Conservation (phyloP, 1,284 basidiomycete species). For the Megacollybia platyphylla region DNA sequence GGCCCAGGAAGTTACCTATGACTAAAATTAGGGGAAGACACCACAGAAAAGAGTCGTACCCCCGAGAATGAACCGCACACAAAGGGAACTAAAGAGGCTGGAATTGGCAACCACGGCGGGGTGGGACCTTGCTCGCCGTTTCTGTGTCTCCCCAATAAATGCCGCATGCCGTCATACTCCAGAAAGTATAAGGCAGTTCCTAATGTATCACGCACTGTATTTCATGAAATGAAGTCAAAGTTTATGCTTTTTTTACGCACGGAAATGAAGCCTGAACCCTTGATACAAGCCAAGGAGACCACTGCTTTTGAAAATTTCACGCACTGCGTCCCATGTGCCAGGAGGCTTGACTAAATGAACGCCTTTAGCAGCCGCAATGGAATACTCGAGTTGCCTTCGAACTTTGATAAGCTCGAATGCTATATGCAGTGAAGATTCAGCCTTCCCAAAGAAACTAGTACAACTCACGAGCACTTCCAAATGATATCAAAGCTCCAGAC, state of each 20-base stretch:
- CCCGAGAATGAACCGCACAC: constrained; percentile 76
- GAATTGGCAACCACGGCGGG: constrained; percentile 70
- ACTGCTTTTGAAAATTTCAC: constrained; percentile 51
- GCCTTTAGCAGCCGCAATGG: constrained; percentile 76
- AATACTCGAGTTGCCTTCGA: constrained; percentile 86
- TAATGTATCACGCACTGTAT: constrained; percentile 61
- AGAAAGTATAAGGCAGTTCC: constrained; percentile 82
- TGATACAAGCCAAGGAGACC: constrained; percentile 71
- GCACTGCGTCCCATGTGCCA: constrained; percentile 59
- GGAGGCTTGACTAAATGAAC: constrained; percentile 55
- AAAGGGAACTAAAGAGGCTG: constrained; percentile 68
- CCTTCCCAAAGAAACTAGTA: constrained; percentile 4
- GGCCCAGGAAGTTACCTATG: constrained; percentile 62
- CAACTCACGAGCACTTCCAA: constrained; percentile 71
- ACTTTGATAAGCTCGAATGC: constrained; percentile 97
- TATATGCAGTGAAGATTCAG: constrained; percentile 13
- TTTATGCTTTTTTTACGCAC: constrained; percentile 25
- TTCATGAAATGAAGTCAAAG: neutral
- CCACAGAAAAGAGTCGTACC: constrained; percentile 21
- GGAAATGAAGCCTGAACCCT: constrained; percentile 74
- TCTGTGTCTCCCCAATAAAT: constrained; percentile 57
- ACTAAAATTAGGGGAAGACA: neutral
- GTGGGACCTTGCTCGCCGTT: constrained; percentile 66
- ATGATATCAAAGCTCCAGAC: constrained; percentile 74
- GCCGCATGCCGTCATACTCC: constrained; percentile 78